Evolutionary conservation across 2,329 filamentous ascomycete species (phyloP).

Genomic region (Trichocomaceae sp.): DNA sequence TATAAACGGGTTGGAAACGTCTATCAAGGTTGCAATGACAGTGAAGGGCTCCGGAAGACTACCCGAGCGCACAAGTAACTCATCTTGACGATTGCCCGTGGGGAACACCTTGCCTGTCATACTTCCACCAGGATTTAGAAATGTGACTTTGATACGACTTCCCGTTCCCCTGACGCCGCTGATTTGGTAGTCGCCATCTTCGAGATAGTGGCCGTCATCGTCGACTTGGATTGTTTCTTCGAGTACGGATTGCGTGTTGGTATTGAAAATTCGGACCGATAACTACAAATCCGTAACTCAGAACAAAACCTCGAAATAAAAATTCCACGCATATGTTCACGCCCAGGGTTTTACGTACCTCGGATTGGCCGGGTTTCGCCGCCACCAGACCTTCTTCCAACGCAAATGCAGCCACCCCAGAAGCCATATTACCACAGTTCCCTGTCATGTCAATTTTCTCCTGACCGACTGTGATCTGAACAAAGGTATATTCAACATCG

Average conservation of each 20-base stretch:
- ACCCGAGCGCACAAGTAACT: constrained; percentile 31
- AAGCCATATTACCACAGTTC: constrained; percentile 66
- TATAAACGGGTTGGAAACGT: constrained; percentile 56
- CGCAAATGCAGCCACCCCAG: constrained; percentile 57
- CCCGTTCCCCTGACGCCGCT: constrained; percentile 53
- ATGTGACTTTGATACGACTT: constrained; percentile 53
- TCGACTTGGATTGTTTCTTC: constrained; percentile 49
- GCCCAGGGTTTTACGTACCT: constrained; percentile 10
- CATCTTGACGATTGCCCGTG: constrained; percentile 42
- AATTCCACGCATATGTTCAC: not conserved
- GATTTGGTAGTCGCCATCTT: constrained; percentile 50
- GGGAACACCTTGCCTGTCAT: constrained; percentile 56
- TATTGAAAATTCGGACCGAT: constrained; percentile 57
- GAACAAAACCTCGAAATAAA: too few relatives aligned
- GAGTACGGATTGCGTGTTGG: constrained; percentile 59
- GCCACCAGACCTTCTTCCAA: constrained; percentile 48
- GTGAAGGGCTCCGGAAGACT: constrained; percentile 32
- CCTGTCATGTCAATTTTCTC: constrained; percentile 55
- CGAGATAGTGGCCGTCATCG: constrained; percentile 36
- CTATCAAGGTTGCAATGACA: constrained; percentile 48
- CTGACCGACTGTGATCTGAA: constrained; percentile 57
- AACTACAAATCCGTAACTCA: constrained; percentile 26
- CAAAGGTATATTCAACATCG: constrained; percentile 63
- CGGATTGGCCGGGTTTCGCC: constrained; percentile 18
- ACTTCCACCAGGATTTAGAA: constrained; percentile 53